These are phyloP conservation scores for Cyberlindnera veronae DNA, from an alignment of 805 yeast genomes.

Conservation along the genomic window DNA sequence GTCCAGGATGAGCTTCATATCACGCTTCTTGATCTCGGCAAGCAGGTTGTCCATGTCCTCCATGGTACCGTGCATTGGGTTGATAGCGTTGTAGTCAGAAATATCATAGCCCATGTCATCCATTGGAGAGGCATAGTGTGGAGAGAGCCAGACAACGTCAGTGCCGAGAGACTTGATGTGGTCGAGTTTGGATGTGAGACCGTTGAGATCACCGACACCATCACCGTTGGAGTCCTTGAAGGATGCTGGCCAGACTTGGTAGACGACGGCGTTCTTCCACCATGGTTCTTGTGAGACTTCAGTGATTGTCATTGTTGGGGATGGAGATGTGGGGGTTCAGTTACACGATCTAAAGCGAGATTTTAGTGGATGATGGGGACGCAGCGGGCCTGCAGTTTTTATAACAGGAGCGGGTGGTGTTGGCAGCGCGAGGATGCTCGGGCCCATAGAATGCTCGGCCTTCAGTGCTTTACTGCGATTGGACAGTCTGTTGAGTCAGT, in stretches of 20 bases:
- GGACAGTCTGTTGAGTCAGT: no score
- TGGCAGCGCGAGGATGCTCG: no score
- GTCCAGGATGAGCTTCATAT: slow-evolving; percentile 50
- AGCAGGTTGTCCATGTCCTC: slow-evolving; percentile 50
- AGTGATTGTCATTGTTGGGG: slow-evolving; percentile 7
- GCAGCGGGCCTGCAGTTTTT: no score
- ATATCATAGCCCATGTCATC: slow-evolving; percentile 65
- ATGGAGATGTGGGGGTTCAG: no score
- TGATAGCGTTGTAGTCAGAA: slow-evolving; percentile 48
- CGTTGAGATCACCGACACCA: slow-evolving; percentile 56
- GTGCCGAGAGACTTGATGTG: slow-evolving; percentile 47
- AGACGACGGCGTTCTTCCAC: slow-evolving; percentile 58
- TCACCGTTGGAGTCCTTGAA: slow-evolving; percentile 57
- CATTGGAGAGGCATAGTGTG: slow-evolving; percentile 56
- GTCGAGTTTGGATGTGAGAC: slow-evolving; percentile 49
- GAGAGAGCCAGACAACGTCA: slow-evolving; percentile 57
- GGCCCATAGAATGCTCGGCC: no score
- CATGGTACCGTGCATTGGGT: slow-evolving; percentile 51
- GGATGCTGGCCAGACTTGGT: slow-evolving; percentile 61
- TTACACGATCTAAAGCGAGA: no score
- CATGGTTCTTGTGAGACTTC: slow-evolving; percentile 28
- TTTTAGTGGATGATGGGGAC: no score
- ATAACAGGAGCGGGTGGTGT: no score
- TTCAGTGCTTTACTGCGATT: no score
- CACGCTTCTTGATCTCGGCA: slow-evolving; percentile 43